phyloP scores from a whole-genome alignment of 75 land plant genomes.

The Isoetes taiwanensis region DNA sequence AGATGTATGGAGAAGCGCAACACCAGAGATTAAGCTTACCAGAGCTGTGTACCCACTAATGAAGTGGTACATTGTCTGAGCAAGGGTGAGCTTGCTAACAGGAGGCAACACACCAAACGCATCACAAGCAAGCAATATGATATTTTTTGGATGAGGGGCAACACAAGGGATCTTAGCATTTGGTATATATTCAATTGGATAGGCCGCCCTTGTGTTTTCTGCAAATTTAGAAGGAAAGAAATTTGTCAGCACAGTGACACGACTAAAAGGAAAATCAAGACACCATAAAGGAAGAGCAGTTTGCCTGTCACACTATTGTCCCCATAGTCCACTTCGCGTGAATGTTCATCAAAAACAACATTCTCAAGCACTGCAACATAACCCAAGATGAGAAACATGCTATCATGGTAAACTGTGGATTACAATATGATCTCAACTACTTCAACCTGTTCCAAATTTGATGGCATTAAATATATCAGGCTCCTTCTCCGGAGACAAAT shows the following conservation, averaged over 20 bases:
- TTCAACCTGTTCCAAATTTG: slow-evolving; percentile 83
- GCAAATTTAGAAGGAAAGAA: not conserved
- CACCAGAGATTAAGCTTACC: slow-evolving; percentile 19
- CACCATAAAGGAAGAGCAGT: not conserved
- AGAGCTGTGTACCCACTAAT: slow-evolving; percentile 36
- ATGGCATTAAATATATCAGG: slow-evolving; percentile 97
- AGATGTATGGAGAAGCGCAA: not conserved
- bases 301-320: slow-evolving; percentile 87
- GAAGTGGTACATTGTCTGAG: slow-evolving; percentile 35
- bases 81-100: slow-evolving; percentile 27
- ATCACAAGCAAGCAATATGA: slow-evolving; percentile 28
- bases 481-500: slow-evolving; percentile 73
- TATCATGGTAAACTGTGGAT: not conserved
- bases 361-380: slow-evolving; percentile 63
- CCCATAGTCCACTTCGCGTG: slow-evolving; percentile 63
- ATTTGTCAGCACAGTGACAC: not conserved
- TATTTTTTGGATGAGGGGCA: slow-evolving; percentile 32
- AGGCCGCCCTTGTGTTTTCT: slow-evolving; percentile 31
- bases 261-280: not conserved
- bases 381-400: not conserved
- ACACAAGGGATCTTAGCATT: slow-evolving; percentile 33
- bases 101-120: slow-evolving; percentile 34
- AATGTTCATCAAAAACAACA: slow-evolving; percentile 88
- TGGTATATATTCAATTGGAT: slow-evolving; percentile 29
- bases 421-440: not conserved